Evolutionary conservation across 2,329 filamentous ascomycete species (phyloP).

Genomic region (Massarina eburnea): DNA sequence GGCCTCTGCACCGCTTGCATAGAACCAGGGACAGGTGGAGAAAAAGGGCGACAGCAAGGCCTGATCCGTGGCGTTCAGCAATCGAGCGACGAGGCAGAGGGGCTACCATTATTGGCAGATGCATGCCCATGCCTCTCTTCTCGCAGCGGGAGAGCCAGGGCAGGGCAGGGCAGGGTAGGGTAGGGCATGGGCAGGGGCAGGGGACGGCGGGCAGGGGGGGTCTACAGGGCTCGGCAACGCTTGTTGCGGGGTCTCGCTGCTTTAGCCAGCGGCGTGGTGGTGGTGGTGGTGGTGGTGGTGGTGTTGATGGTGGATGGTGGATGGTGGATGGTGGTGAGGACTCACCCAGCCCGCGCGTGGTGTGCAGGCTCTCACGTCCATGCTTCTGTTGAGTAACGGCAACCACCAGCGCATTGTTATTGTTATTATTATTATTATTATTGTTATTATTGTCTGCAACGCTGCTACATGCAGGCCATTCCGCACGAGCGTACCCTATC

Average conservation of each 20-base stretch:
- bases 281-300: conserved; percentile 10
- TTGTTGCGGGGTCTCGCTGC: conserved; percentile 44
- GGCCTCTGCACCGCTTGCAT: conserved; percentile 34
- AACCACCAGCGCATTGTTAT: conserved; percentile 15
- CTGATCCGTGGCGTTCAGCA: conserved; percentile 42
- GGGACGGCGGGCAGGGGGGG: conserved; percentile 28
- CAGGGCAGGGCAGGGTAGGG: too few species aligned
- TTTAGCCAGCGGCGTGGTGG: conserved; percentile 11
- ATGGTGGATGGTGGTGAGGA: conserved; percentile 20
- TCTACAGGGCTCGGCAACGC: conserved; percentile 46
- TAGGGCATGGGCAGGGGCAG: too few species aligned
- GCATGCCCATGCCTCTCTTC: conserved; percentile 27
- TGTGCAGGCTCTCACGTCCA: conserved; percentile 15
- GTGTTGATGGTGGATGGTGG: neutral
- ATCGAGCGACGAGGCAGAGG: conserved; percentile 37
- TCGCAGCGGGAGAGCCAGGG: conserved; percentile 42
- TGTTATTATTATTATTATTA: too few species aligned
- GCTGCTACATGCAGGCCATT: conserved; percentile 9
- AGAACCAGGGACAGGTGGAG: conserved; percentile 38
- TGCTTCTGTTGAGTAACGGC: conserved; percentile 31
- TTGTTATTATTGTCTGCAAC: too few species aligned
- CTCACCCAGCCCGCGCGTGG: conserved; percentile 27
- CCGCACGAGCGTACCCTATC: conserved; percentile 27
- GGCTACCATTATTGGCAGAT: conserved; percentile 41
- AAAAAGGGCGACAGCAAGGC: conserved; percentile 45